A percentile compares a stretch with the other conserved stretches of the same genome.
Evolutionary conservation across 306 rosid species (phyloP).

Genomic region (Medicago lupulina): DNA sequence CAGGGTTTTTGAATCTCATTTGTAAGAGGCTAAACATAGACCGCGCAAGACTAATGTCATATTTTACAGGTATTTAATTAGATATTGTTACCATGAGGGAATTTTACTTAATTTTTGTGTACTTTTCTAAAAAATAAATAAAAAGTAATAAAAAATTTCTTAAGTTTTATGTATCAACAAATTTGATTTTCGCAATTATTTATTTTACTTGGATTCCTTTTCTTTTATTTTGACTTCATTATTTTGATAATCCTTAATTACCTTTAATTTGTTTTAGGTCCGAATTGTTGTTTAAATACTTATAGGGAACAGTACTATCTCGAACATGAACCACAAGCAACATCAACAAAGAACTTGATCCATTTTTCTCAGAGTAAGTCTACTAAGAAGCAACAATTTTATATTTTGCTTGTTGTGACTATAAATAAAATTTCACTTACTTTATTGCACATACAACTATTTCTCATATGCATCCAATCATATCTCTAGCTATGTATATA

Average conservation of each 20-base stretch:
- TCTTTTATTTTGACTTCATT: too few relatives aligned
- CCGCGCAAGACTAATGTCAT: conserved; percentile 50
- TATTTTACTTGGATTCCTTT: not conserved
- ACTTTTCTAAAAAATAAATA: too few relatives aligned
- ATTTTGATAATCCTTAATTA: too few relatives aligned
- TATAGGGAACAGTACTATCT: conserved; percentile 53
- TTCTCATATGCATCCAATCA: too few relatives aligned
- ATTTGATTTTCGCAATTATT: too few relatives aligned
- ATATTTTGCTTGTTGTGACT: too few relatives aligned
- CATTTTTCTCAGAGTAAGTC: conserved; percentile 78
- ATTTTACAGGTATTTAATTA: conserved; percentile 58
- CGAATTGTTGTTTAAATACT: conserved; percentile 69
- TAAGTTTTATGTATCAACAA: not conserved
- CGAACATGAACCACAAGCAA: conserved; percentile 46
- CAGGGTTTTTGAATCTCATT: conserved; percentile 29
- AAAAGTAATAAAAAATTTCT: not conserved
- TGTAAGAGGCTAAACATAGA: conserved; percentile 51
- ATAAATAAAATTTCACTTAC: too few relatives aligned
- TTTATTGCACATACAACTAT: too few relatives aligned
- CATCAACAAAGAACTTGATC: conserved; percentile 77
- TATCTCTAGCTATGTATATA: too few relatives aligned
- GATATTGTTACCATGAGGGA: not conserved
- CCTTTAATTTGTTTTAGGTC: conserved; percentile 40
- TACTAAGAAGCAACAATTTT: not conserved
- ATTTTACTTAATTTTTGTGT: too few relatives aligned